A percentile compares a stretch with the other conserved stretches of the same genome.
phyloP scores from a whole-genome alignment of 176 grass and related monocot genomes.

The Triticum urartu region DNA sequence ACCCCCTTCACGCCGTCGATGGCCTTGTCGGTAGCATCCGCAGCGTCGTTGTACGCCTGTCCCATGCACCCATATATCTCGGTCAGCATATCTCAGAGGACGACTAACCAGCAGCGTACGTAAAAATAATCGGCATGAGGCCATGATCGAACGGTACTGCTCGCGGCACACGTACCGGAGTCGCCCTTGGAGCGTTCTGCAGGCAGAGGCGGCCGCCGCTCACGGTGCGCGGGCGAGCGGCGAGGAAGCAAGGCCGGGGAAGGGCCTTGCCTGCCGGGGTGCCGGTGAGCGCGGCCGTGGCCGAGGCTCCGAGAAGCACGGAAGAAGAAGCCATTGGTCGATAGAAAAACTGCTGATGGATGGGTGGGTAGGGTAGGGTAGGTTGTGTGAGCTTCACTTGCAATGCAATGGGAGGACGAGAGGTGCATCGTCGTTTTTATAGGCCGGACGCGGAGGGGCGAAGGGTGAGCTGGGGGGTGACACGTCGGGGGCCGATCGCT shows the following conservation, averaged over 20 bases:
- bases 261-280: neutral
- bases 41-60: constrained; percentile 9
- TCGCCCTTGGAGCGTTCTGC: neutral
- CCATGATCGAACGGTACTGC: neutral
- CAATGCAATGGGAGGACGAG: neutral
- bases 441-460: neutral
- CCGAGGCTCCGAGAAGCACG: neutral
- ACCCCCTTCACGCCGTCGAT: neutral
- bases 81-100: neutral
- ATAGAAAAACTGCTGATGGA: neutral
- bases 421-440: neutral
- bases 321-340: neutral
- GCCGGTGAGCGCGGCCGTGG: neutral
- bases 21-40: neutral
- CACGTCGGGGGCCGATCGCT: neutral
- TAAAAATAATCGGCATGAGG: neutral
- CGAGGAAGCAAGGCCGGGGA: neutral
- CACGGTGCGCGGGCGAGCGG: neutral
- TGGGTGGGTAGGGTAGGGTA: neutral
- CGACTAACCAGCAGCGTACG: neutral
- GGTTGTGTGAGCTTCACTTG: neutral
- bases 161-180: neutral
- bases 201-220: neutral
- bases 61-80: neutral
- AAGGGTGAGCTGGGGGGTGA: neutral